Base-by-base conservation (phyloP, 1,284 basidiomycete species). In the Puccinia coronata region DNA sequence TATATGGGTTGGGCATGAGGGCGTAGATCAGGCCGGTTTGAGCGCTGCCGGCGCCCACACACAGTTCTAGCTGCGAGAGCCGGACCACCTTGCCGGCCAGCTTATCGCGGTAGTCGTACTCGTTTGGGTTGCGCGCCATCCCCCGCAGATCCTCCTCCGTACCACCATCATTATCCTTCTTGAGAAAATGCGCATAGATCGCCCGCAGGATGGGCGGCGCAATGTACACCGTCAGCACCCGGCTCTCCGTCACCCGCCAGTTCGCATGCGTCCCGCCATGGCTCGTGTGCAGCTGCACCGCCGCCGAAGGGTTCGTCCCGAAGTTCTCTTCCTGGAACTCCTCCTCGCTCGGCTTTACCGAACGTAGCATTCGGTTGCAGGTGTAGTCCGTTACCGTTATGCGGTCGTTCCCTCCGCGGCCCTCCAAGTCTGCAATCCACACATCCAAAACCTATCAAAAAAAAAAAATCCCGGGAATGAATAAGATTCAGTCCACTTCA, bases 301-400 rank as follows among this genome's bases (percentile, higher is more conserved):
- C 18, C 39, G 55, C 53, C 14, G 63, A 36, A 14, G 47, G 43
- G 47, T 51, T 49, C 31, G 20, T 41, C 23, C 20, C 34, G 5
- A 20, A 14, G 6, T 34, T 39, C 49, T 11, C 65, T 0, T n/a
- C n/a, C 41, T 16, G 14, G 4, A 59, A 34, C 49, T 28, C 67
- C 23, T 9, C 12, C 41, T 16, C n/a, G 5, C n/a, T 14, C 49
- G 14, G 47, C 3, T 55, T 53, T 31, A 11, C 23, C 5, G n/a
- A 25, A 16, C 25, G 34, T 11, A 78, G 25, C 4, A n/a, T 36
- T n/a, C 18, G n/a, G 51, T 78, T 78, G 9, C 47, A 11, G 0
- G 63, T 78, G 36, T 47, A 78, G 49, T 78, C 75, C 28, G 63
- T 78, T n/a, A 78, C 75, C 41, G 75, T 69, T 51, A 78, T 31